Conservation (phyloP, 345 rosid species). For the Crucihimalaya himalaica region DNA sequence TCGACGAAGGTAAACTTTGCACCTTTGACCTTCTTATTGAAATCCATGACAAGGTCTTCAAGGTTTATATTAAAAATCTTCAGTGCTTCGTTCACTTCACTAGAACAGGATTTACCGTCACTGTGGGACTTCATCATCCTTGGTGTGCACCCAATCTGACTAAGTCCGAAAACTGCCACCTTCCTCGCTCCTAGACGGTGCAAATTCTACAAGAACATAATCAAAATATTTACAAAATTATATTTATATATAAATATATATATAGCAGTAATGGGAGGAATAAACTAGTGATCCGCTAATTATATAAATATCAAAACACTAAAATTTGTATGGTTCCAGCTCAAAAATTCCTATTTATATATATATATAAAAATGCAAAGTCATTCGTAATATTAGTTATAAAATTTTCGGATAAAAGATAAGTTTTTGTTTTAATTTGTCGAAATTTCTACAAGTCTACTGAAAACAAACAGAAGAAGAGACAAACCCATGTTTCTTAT, state of each 20-base stretch:
- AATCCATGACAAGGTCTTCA: conserved; percentile 27
- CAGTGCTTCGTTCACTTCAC: conserved; percentile 34
- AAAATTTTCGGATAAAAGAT: background rate
- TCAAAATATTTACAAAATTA: background rate
- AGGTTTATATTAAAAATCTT: conserved; percentile 35
- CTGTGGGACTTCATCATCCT: background rate
- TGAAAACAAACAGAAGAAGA: background rate
- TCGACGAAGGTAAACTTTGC: conserved; percentile 35
- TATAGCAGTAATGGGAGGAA: background rate
- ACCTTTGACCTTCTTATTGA: conserved; percentile 26
- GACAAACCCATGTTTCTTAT: background rate
- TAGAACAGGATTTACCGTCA: conserved; percentile 29
- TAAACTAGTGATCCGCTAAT: background rate
- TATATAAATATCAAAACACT: background rate
- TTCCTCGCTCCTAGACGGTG: conserved; percentile 45
- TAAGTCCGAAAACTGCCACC: conserved; percentile 35
- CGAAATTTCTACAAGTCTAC: background rate
- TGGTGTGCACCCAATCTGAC: conserved; percentile 41
- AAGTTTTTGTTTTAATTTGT: background rate
- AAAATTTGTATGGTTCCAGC: no score
- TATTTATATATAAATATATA: background rate
- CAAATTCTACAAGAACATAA: conserved; percentile 19
- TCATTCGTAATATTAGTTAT: background rate
- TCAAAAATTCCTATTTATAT: no score
- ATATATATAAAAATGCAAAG: no score